Base-by-base conservation (phyloP, 2,329 filamentous ascomycete genomes). In the Xylaria sp. region DNA sequence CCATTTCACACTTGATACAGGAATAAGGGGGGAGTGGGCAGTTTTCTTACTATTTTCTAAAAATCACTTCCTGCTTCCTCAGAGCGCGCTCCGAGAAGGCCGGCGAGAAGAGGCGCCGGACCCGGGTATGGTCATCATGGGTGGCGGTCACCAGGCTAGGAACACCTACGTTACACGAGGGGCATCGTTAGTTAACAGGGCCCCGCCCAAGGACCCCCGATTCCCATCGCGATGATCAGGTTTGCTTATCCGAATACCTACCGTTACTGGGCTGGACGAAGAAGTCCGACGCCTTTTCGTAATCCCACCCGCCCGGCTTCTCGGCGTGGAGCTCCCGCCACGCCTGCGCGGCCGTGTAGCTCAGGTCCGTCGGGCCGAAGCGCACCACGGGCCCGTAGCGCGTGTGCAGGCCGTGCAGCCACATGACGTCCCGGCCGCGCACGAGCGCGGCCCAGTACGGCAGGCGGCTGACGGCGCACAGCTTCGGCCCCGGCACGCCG, bases 81-180 rank as follows among this genome's bases (percentile, higher is more conserved):
- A 61, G 29, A 9, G 59, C 53, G 16, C 41, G 44, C 21, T 57
- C 51, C 1, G 59, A 61, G 43, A 59, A 59, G 11, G 59, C 53
- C 4, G 47, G 29, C 34, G 59, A 17, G 41, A 49, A 55, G 3
- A 52, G 24, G 39, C 53, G 59, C 17, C 59, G 52, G n/a, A 61
- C 21, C 5, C 43, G 48, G 7, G 50, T 43, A 44, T 61, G 59
- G 17, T 52, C 13, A 24, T 43, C 39, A 17, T 45, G n/a, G 50
- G 17, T 37, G n/a, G 24, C 42, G 8, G 19, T 50, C 37, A 61
- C 42, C 13, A 60, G 41, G n/a, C 42, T 51, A 17, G 43, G 47
- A 17, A 54, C 50, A 8, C 54, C 57, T 17, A 51, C 48, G 9
- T 43, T n/a, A n/a, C n/a, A n/a, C 6, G 24, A 26, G 24, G 11